Base-by-base conservation (phyloP, 345 rosid genomes). In the Balakata baccata region DNA sequence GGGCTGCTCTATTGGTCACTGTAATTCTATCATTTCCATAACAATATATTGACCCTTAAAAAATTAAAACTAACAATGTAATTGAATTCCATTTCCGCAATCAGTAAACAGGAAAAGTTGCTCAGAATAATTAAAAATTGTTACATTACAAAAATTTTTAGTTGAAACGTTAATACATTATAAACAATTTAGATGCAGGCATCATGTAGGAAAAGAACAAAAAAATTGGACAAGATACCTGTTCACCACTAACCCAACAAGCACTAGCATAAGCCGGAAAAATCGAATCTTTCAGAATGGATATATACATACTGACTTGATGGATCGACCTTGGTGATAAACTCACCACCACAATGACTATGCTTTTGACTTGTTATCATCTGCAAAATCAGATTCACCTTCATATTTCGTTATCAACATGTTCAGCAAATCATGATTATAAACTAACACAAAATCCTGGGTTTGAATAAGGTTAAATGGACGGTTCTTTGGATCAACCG, bases 301-400 rank as follows among this genome's bases (percentile, higher is more conserved):
- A 25, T 11, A 45, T 80, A 73, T 79, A 64, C 70, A 81, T 75
- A 79, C 43, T 75, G 38, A 12, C 39, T 10, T 16, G 11, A 50
- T 38, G 46, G 77, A 54, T n/a, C 47, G 65, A 43, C 68, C 78
- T 47, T 13, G 29, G 17, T 74, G 67, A 52, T 43, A 11, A 58
- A 39, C 39, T 14, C 22, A 49, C 73, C n/a, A 69, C 69, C 47
- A 41, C 37, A 0, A 41, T 23, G 45, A 43, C 81, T 79, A 82
- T 0, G 77, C 69, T 66, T 74, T 68, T 41, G 70, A 45, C 57
- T 13, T 60, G 54, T 63, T 72, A 25, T 50, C 82, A 22, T 66
- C 69, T 84, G 85, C 80, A 73, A 70, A 45, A 70, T 52, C 59
- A 70, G 38, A 66, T 69, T 50, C 57, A 74, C 4, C 3, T 43